Evolutionary conservation across 192 early-diverging fungal species (phyloP).

Genomic region (Coemansia reversa): DNA sequence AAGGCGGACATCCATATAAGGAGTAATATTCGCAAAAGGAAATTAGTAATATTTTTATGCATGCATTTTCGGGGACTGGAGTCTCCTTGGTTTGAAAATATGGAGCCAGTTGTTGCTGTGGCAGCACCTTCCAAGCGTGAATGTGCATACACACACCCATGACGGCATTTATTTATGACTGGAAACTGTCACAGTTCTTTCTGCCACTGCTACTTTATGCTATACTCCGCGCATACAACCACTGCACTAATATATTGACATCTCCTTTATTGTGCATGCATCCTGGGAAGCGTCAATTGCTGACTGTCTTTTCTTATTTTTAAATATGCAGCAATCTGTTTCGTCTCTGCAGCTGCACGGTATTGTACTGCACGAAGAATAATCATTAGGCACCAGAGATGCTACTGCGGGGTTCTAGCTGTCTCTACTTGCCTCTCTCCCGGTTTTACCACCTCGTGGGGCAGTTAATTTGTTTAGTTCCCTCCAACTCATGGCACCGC

Average conservation of each 20-base stretch:
- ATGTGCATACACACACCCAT: not conserved
- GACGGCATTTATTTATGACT: not conserved
- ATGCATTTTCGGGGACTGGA: not conserved
- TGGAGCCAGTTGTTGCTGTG: not conserved
- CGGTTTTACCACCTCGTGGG: constrained; percentile 15
- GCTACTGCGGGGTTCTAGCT: constrained; percentile 12
- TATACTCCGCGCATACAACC: not conserved
- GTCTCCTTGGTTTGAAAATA: too few species aligned
- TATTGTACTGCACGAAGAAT: not conserved
- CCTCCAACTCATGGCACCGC: not conserved
- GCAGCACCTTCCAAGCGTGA: not conserved
- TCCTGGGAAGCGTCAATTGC: not conserved
- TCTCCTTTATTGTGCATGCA: not conserved
- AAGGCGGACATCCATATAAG: not conserved
- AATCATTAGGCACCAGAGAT: not conserved
- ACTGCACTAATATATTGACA: too few species aligned
- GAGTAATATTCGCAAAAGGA: not conserved
- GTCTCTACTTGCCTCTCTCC: constrained; percentile 9
- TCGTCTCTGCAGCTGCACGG: not conserved
- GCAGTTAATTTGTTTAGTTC: constrained; percentile 21
- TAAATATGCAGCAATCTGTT: not conserved
- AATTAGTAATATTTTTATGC: not conserved
- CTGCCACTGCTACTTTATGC: not conserved
- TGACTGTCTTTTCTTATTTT: not conserved
- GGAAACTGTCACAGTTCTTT: not conserved